phyloP scores from a whole-genome alignment of 192 early-diverging fungal genomes.

The Backusella tarrabulga region DNA sequence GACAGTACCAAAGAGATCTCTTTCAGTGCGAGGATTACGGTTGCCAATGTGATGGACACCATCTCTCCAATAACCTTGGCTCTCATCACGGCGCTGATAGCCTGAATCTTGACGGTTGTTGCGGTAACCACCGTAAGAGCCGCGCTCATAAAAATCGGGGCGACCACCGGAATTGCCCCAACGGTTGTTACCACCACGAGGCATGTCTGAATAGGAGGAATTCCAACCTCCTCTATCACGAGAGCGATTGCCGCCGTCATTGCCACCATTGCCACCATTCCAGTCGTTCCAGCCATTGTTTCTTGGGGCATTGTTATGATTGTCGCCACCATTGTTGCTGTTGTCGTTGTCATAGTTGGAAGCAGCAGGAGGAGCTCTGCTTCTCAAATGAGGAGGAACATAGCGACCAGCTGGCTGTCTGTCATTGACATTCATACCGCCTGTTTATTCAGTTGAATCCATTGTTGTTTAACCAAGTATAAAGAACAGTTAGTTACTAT shows the following conservation, averaged over 20 bases:
- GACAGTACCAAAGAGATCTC: slow-evolving; percentile 69
- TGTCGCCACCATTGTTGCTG: slow-evolving; percentile 24
- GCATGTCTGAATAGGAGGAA: slow-evolving; percentile 24
- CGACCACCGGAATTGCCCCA: slow-evolving; percentile 36
- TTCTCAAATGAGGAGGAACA: slow-evolving; percentile 70
- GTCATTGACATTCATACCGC: slow-evolving; percentile 69
- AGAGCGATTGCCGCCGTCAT: not conserved
- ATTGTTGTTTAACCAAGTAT: not conserved
- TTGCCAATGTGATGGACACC: slow-evolving; percentile 79
- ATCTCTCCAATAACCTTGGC: slow-evolving; percentile 66
- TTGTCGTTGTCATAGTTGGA: slow-evolving; percentile 15
- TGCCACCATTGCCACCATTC: slow-evolving; percentile 17
- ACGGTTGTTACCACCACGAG: slow-evolving; percentile 40
- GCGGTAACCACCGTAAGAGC: slow-evolving; percentile 38
- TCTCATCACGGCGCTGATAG: slow-evolving; percentile 42
- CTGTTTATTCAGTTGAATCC: slow-evolving; percentile 35
- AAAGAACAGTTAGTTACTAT: not conserved
- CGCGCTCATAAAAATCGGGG: slow-evolving; percentile 40
- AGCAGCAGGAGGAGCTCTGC: slow-evolving; percentile 20
- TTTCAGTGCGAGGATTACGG: slow-evolving; percentile 77
- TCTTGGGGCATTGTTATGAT: not conserved
- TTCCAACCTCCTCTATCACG: slow-evolving; percentile 18
- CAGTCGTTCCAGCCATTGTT: slow-evolving; percentile 28
- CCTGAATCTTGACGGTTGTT: slow-evolving; percentile 42
- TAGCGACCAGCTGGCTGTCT: slow-evolving; percentile 51